Percentiles rank a stretch among this genome's conserved stretches.
Conservation (phyloP, 495 filamentous ascomycete genomes). For the Lasiosphaeria miniovina region DNA sequence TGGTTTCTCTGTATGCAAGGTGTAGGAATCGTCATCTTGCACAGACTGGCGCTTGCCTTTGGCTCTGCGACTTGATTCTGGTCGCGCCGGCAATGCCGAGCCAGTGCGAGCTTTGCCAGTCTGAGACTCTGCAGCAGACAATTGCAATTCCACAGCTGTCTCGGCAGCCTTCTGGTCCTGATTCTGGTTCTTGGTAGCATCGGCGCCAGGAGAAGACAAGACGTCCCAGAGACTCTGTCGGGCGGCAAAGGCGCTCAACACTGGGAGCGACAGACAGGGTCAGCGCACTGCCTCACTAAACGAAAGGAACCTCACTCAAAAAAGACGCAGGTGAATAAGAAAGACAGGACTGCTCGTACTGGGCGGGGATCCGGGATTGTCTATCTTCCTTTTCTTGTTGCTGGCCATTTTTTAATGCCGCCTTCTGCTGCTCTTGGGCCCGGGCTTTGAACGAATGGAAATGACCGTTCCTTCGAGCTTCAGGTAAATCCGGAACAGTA, state of each 20-base stretch:
- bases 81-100: not conserved
- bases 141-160: not conserved
- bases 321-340: not conserved
- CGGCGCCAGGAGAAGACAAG: not conserved
- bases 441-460: not conserved
- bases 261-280: conserved; percentile 19
- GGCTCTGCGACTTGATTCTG: not conserved
- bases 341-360: conserved; percentile 5
- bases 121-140: not conserved
- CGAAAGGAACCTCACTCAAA: too few relatives aligned
- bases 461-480: not conserved
- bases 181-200: not conserved
- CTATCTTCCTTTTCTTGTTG: conserved; percentile 44
- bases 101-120: not conserved
- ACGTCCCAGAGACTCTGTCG: conserved; percentile 38
- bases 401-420: conserved; percentile 32
- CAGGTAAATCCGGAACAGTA: too few relatives aligned
- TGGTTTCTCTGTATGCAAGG: not conserved
- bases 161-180: not conserved
- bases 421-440: not conserved
- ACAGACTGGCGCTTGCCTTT: not conserved
- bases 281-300: too few relatives aligned
- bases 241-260: conserved; percentile 51
- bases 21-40: not conserved
- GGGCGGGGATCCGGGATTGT: conserved; percentile 24